Percentiles rank a stretch among this genome's conserved stretches.
Evolutionary conservation across 805 yeast genomes (phyloP).

Genomic region (Suhomyces faveliae): DNA sequence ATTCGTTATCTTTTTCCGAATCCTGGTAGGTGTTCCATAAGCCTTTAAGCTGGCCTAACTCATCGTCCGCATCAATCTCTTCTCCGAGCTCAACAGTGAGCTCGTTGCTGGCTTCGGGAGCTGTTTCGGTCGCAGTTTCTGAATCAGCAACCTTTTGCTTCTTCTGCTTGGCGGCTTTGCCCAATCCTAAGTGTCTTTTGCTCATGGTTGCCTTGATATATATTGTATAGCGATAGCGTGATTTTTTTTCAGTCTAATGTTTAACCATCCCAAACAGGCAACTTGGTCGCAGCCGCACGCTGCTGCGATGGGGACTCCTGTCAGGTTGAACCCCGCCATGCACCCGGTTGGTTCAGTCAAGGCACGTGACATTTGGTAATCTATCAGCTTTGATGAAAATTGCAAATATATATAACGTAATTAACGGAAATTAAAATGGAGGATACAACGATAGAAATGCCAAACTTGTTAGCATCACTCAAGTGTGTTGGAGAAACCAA

Average conservation of each 20-base stretch:
- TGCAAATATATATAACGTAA: slow-evolving; percentile 1
- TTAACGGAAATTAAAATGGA: neutral
- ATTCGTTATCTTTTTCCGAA: slow-evolving; percentile 59
- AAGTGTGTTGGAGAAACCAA: slow-evolving; percentile 52
- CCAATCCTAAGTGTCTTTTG: slow-evolving; percentile 41
- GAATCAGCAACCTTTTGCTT: slow-evolving; percentile 17
- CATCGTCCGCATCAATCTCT: slow-evolving; percentile 73
- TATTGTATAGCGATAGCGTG: no score
- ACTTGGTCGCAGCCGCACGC: neutral
- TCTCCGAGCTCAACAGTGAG: slow-evolving; percentile 64
- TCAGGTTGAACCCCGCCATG: neutral
- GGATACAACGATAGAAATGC: slow-evolving; percentile 6
- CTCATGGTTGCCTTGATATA: slow-evolving; percentile 9
- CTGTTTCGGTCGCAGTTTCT: slow-evolving; percentile 6
- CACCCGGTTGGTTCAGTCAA: neutral
- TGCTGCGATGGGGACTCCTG: neutral
- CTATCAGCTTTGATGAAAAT: neutral
- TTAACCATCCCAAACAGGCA: neutral
- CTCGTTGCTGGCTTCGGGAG: slow-evolving; percentile 22
- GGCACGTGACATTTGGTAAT: slow-evolving; percentile 19
- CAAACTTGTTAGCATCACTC: slow-evolving; percentile 38
- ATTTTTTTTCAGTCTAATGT: neutral
- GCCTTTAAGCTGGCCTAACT: slow-evolving; percentile 70
- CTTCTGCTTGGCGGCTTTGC: slow-evolving; percentile 30
- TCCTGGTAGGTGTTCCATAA: slow-evolving; percentile 64